Base-by-base conservation (phyloP, 768 basidiomycete species). In the Termitomyces sp. region DNA sequence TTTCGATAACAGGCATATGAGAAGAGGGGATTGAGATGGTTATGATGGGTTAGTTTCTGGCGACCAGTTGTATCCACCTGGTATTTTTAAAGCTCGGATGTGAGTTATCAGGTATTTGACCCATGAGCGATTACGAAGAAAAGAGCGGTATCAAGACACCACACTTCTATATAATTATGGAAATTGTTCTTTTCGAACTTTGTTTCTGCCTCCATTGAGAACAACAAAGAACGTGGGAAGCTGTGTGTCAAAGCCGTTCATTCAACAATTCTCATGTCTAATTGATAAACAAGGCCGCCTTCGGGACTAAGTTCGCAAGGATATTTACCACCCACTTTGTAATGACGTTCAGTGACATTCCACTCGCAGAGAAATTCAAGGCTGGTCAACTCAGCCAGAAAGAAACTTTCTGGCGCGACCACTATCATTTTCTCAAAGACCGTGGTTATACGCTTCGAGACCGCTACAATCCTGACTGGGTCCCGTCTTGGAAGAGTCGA, bases 391-490 rank as follows among this genome's bases (percentile, higher is more conserved):
- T 57, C 34, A 15, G 56, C 45, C 43, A 57, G 45, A 25, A 14
- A 34, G 56, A 57, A 36, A 34, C 12, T 7, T 56, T 56, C 32
- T 56, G 54, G 54, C 54, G 54, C 3, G 40, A 56, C 42, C 54
- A 56, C 54, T 43, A 31, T 43, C 15, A 56, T 12, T 56, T 56
- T 17, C 15, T 56, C 17, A 56, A 56, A 56, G 40, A 40, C 8
- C 40, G n/a, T 32, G 54, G 40, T 43, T 55, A 55, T 55, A 55
- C 53, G 20, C 40, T 55, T 38, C 38, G 53, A 40, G 14, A 42
- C 8, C 53, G 54, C 15, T 56, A 56, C 29, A 43, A 56, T 42
- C 54, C 54, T 32, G 54, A 56, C 38, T 55, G 53, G 53, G 40
- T 55, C 5, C 53, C 53, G 9, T 56, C 54, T 32, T 56, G 40